Base-by-base conservation (phyloP, 2,329 filamentous ascomycete genomes). In the Cordyceps fumosorosea region DNA sequence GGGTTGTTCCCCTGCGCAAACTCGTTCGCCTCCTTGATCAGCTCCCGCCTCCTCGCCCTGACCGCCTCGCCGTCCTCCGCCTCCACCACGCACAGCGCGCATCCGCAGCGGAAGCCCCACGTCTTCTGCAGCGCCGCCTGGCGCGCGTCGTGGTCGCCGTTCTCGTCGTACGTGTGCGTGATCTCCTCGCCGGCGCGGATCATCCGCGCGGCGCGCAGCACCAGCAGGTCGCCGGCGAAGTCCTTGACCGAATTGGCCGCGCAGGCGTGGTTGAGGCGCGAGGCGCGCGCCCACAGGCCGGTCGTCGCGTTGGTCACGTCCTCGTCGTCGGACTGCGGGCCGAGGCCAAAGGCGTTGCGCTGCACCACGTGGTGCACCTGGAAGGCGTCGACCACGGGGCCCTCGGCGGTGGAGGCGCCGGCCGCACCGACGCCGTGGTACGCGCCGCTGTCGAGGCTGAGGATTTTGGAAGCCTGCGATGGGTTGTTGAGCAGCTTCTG, bases 231-330 rank as follows among this genome's bases (percentile, higher is more conserved):
- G 24, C 77, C 77, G 6, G 77, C 67, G 53, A 72, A 77, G 2
- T 73, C 69, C 32, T 73, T 75, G 50, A 68, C 68, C 0, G 67
- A 63, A 62, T 77, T 79, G 37, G 71, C 58, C 1, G 72, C 55
- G 61, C 77, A 80, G 0, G 75, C 76, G 63, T 80, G 77, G 53
- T 80, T 80, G 62, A 77, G 73, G 62, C 76, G 76, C 0, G 76
- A 73, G 3, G 75, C 72, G 5, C 69, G 65, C 1, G 71, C 66
- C 76, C 76, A 80, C 29, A 79, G 65, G 2, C 76, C 77, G 0
- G 72, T 70, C 52, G 73, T 76, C 1, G 73, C 66, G 37, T 72
- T 74, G 3, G 67, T 67, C 0, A 69, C 61, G 11, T 67, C 68
- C 44, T 72, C 72, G 2, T 70, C 69, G 1, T 66, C 64, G 0